phyloP scores from a whole-genome alignment of 371 early-diverging fungal species.

The Rhizopus arrhizus region DNA sequence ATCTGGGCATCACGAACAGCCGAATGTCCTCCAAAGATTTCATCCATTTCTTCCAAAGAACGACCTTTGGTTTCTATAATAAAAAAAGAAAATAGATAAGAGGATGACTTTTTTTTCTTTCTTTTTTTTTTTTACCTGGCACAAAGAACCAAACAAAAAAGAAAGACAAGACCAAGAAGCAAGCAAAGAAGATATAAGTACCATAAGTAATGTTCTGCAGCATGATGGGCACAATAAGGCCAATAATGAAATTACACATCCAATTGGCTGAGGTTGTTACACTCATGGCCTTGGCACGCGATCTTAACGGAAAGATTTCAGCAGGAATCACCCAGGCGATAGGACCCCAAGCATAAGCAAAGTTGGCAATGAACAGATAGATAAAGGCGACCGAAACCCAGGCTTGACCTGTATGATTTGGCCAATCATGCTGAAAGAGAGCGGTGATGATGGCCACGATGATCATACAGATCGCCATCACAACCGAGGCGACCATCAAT shows the following conservation, averaged over 20 bases:
- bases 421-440: slow-evolving; percentile 42
- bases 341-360: slow-evolving; percentile 71
- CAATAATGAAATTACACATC: slow-evolving; percentile 77
- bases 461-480: slow-evolving; percentile 42
- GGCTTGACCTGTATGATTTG: slow-evolving; percentile 33
- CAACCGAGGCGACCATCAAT: slow-evolving; percentile 49
- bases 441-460: slow-evolving; percentile 48
- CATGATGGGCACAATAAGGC: slow-evolving; percentile 63
- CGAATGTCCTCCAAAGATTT: slow-evolving; percentile 46
- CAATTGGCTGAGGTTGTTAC: slow-evolving; percentile 90
- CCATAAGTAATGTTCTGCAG: slow-evolving; percentile 64
- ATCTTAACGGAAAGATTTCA: slow-evolving; percentile 79
- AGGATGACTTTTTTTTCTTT: neutral
- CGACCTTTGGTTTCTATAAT: slow-evolving; percentile 54
- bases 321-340: slow-evolving; percentile 90
- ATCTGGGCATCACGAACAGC: slow-evolving; percentile 31
- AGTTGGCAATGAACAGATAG: slow-evolving; percentile 63
- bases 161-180: slow-evolving; percentile 39
- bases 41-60: slow-evolving; percentile 59
- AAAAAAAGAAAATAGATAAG: slow-evolving; percentile 5
- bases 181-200: slow-evolving; percentile 60
- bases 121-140: slow-evolving; percentile 18
- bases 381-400: slow-evolving; percentile 58
- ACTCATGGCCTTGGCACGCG: slow-evolving; percentile 82
- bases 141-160: slow-evolving; percentile 42